Evolutionary conservation across 148 eudicot genomes (phyloP), one percentile per base, ranked within the genome.

Genomic region (Rhododendron ferrugineum): DNA sequence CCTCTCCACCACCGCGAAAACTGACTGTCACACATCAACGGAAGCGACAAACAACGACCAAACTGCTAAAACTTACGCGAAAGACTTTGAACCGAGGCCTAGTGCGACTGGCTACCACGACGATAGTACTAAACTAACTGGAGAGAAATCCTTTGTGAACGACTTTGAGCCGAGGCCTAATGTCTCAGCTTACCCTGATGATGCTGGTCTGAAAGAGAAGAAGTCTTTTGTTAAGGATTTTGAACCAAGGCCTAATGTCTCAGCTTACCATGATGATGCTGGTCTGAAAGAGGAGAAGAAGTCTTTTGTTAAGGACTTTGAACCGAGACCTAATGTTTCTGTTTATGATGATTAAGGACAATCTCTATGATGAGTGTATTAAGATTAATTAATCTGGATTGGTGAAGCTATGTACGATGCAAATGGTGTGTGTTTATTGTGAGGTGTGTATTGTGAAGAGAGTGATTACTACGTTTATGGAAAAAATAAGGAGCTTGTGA

Each of bases 161-260:
- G 87, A 84, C n/a, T 86, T 86, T 30, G 88, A 89, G 36, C 87
- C 90, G 23, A 82, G 85, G 81, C 88, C 90, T 30, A 89, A 46
- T 54, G 11, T 78, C 5, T 56, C 88, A 0, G 74, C 56, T 18
- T 86, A 85, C 36, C 26, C 22, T 30, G 81, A 54, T 11, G 77
- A 58, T 22, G n/a, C 26, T 36, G 32, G 4, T 6, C 77, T 85
- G 0, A 26, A 44, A 22, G 70, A 40, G 23, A 52, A 47, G 37
- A 81, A 82, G 16, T 52, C 58, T 0, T 86, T 76, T 58, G 73
- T n/a, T 1, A 34, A 83, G 5, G 88, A 86, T 11, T 83, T 86
- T 36, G 76, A 86, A 6, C 85, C 88, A 16, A 64, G 72, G 50
- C 74, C 84, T 23, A 81, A 82, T 56, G 0, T 73, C 11, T 74